Evolutionary conservation across 2,329 filamentous ascomycete genomes (phyloP).

Genomic region (Diaporthe australafricana): DNA sequence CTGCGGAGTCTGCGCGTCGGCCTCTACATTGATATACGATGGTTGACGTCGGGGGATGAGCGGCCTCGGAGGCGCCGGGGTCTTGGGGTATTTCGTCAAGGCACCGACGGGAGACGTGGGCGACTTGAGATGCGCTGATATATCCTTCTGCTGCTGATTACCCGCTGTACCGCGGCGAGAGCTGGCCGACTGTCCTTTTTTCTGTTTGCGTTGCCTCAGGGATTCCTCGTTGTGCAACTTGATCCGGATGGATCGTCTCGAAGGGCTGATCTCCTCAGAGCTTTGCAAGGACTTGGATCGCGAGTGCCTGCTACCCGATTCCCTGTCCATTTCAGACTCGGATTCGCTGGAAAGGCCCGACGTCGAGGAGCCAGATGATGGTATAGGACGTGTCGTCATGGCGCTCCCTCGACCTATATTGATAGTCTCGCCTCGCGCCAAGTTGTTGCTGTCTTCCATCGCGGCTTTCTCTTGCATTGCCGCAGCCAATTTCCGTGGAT

Average conservation of each 20-base stretch:
- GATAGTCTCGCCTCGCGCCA: conserved; percentile 40
- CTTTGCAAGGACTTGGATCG: conserved; percentile 72
- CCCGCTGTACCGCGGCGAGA: conserved; percentile 53
- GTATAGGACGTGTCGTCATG: conserved; percentile 40
- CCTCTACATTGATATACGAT: conserved; percentile 78
- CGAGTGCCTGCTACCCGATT: conserved; percentile 59
- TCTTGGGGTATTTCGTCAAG: conserved; percentile 90
- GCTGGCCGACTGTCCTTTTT: conserved; percentile 66
- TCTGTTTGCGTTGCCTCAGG: conserved; percentile 78
- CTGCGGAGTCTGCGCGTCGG: conserved; percentile 69
- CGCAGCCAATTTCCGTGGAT: conserved; percentile 61
- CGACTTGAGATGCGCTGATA: conserved; percentile 89
- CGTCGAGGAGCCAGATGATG: conserved; percentile 65
- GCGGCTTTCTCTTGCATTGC: conserved; percentile 48
- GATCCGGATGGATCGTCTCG: conserved; percentile 87
- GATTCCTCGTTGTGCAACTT: conserved; percentile 87
- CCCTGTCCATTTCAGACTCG: conserved; percentile 67
- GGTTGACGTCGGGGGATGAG: conserved; percentile 90
- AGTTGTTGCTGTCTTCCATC: conserved; percentile 46
- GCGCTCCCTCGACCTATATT: conserved; percentile 39
- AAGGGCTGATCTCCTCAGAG: conserved; percentile 73
- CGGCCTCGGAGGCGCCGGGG: conserved; percentile 88
- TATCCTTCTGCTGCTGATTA: conserved; percentile 55
- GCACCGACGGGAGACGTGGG: conserved; percentile 85
- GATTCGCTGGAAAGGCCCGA: conserved; percentile 79